phyloP scores from a whole-genome alignment of 1,284 basidiomycete genomes.

The Sporisorium scitamineum region DNA sequence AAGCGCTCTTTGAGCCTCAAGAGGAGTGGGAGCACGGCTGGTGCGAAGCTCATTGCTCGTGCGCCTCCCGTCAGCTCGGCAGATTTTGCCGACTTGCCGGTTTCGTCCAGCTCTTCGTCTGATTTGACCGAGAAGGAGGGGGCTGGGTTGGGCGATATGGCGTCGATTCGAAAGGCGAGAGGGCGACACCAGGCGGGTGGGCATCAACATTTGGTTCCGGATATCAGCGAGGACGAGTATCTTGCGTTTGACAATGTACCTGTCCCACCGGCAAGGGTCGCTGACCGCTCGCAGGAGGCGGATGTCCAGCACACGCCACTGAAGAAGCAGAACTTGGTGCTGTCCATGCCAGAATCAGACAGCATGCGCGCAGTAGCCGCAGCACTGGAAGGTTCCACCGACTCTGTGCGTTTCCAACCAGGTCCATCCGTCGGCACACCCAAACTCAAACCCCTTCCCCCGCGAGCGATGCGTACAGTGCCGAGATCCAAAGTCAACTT shows the following conservation, averaged over 20 bases:
- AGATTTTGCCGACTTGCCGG: conserved; percentile 42
- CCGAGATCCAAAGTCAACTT: conserved; percentile 14
- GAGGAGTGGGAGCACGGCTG: conserved; percentile 29
- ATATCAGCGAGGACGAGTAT: conserved; percentile 41
- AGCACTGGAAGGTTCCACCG: conserved; percentile 24
- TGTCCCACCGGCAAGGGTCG: conserved; percentile 10
- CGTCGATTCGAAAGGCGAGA: conserved; percentile 38
- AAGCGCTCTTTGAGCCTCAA: conserved; percentile 51
- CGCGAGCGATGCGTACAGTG: conserved; percentile 10
- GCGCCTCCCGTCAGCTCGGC: conserved; percentile 53
- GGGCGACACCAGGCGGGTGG: conserved; percentile 21
- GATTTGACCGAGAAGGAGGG: conserved; percentile 13
- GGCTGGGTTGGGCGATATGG: conserved; percentile 24
- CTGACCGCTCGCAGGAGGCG: background rate
- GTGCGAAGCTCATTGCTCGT: conserved; percentile 38
- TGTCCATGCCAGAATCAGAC: conserved; percentile 31
- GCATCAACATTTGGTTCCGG: conserved; percentile 16
- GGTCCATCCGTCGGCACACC: conserved; percentile 34
- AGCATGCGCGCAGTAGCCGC: conserved; percentile 41
- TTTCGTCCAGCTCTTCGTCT: conserved; percentile 25
- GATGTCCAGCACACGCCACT: background rate
- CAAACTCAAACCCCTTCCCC: conserved; percentile 30
- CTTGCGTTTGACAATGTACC: conserved; percentile 18
- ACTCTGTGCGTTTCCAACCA: conserved; percentile 24
- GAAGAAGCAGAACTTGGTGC: conserved; percentile 13